phyloP scores from a whole-genome alignment of 345 rosid genomes.

The Melastoma malabathricum region DNA sequence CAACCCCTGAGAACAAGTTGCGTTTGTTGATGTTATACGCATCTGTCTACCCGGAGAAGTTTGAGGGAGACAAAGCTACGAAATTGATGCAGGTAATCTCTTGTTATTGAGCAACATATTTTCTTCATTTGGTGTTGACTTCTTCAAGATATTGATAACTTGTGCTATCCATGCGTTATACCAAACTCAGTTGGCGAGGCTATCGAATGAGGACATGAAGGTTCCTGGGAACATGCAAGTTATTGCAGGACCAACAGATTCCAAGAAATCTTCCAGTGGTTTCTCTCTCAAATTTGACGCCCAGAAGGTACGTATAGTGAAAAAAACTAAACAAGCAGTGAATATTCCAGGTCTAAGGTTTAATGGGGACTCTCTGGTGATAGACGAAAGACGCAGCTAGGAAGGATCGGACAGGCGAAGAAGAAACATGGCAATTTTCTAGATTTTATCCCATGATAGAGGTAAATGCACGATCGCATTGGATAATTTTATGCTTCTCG shows the following conservation, averaged over 20 bases:
- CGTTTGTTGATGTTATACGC: conserved; percentile 89
- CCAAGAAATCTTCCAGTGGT: conserved; percentile 28
- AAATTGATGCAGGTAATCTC: conserved; percentile 81
- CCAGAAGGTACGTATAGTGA: conserved; percentile 40
- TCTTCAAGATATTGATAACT: not conserved
- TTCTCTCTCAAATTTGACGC: conserved; percentile 84
- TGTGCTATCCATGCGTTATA: not conserved
- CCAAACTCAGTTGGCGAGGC: conserved; percentile 56
- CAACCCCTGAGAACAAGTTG: conserved; percentile 65
- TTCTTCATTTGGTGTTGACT: too few species aligned
- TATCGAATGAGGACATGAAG: conserved; percentile 62
- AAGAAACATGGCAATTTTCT: conserved; percentile 82
- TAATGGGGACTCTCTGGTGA: conserved; percentile 2
- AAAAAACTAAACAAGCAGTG: not conserved
- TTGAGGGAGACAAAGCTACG: conserved; percentile 80
- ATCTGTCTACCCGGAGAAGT: conserved; percentile 71
- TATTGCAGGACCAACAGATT: conserved; percentile 50
- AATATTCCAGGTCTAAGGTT: not conserved
- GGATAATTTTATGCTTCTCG: not conserved
- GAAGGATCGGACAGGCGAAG: conserved; percentile 75
- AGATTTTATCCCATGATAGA: conserved; percentile 85
- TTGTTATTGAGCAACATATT: too few species aligned
- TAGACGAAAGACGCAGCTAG: conserved; percentile 76
- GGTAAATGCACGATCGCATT: conserved; percentile 24
- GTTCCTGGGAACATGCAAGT: conserved; percentile 59